These are phyloP conservation scores for Acephala macrosclerotiorum DNA, from an alignment of 2,329 filamentous ascomycete species.

Conservation along the genomic window DNA sequence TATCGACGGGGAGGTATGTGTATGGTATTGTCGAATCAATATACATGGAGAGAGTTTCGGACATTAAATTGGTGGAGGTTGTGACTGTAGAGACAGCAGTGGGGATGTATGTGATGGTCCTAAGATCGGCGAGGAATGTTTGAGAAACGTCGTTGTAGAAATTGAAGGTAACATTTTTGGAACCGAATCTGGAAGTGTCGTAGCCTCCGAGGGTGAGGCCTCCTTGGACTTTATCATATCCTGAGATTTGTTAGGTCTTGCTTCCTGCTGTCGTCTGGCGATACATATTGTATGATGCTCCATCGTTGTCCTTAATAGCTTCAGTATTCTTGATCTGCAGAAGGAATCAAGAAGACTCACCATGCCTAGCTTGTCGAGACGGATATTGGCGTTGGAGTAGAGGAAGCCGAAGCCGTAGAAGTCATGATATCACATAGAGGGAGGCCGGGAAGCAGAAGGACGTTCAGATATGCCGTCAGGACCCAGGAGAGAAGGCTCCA, in stretches of 20 bases:
- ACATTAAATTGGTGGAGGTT: conserved; percentile 5
- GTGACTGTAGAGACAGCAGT: conserved; percentile 38
- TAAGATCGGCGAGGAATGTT: conserved; percentile 47
- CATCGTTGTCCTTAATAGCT: conserved; percentile 20
- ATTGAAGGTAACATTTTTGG: conserved; percentile 47
- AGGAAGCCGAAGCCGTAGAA: background rate
- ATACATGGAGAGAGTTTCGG: conserved; percentile 19
- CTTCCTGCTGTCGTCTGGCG: background rate
- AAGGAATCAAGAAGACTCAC: conserved; percentile 2
- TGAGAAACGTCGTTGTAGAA: conserved; percentile 48
- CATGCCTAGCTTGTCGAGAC: conserved; percentile 26
- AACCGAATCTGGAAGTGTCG: conserved; percentile 47
- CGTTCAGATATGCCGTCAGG: background rate
- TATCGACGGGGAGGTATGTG: conserved; percentile 46
- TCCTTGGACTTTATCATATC: conserved; percentile 43
- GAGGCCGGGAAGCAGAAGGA: background rate
- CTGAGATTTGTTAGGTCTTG: conserved; percentile 13
- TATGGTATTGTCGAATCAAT: conserved; percentile 50
- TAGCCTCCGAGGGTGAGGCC: conserved; percentile 51
- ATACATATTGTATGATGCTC: conserved; percentile 47
- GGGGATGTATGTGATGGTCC: conserved; percentile 43
- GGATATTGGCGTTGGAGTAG: conserved; percentile 16
- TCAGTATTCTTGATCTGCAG: background rate
- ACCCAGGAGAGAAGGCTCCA: background rate
- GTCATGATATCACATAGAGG: conserved; percentile 10